Evolutionary conservation across 2,329 filamentous ascomycete genomes (phyloP), one percentile per base, ranked within the genome.

Genomic region (Talaromyces sp.): DNA sequence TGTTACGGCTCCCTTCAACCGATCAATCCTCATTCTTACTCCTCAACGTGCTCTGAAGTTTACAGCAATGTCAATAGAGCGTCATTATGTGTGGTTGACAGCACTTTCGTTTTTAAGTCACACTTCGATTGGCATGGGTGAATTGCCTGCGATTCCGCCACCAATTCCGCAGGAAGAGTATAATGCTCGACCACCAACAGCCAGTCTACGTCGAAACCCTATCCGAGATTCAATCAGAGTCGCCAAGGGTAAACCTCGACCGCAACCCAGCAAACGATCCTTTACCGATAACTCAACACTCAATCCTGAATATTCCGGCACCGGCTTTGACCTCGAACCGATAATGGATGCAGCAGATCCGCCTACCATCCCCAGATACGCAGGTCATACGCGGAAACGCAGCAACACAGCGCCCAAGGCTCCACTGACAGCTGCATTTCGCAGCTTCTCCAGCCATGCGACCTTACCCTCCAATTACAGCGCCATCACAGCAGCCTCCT

Each of bases 11-110:
- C 81, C 92, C 10, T 98, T 97, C 81, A 92, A 96, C 78, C 89
- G 95, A 61, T 98, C 95, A 0, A 98, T 99, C 71, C 81, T 99
- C 58, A 97, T 99, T 69, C 79, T 99, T 59, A 99, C 95, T 4
- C 94, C 95, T 0, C 90, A 96, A 72, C 87, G 95, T 71, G 95
- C 95, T 1, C 84, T 99, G 65, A 99, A 99, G 75, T 98, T 99
- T 76, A 99, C 95, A 0, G 92, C 95, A 0, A 82, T 85, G 17
- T 90, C 88, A 25, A 82, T 89, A 38, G 95, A 98, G 70, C 88
- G 95, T 17, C 95, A 99, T 77, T 96, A 96, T 73, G 81, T 97
- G 58, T 99, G 95, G 95, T 82, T 99, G 65, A 97, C 92, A 22
- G 92, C 95, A 0, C 83, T 99, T 22, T 97, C 93, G 0, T 99